A percentile compares a stretch with the other conserved stretches of the same genome.
Conservation (phyloP, 2,329 filamentous ascomycete species). For the Colletotrichum truncatum region DNA sequence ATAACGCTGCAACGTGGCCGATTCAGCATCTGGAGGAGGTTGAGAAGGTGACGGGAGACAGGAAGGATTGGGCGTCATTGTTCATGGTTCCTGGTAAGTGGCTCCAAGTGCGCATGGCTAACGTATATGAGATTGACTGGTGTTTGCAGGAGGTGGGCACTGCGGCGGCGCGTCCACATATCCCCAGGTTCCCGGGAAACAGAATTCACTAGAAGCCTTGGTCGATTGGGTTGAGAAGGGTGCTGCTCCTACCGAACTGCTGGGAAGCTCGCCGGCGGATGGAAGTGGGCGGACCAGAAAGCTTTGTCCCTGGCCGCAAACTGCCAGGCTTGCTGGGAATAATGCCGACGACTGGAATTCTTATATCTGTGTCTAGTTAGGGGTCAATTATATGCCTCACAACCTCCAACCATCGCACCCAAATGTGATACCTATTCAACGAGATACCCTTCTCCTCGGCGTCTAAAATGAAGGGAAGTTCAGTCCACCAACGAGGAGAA, state of each 20-base stretch:
- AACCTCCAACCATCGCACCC: too few relatives aligned
- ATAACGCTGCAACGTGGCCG: conserved; percentile 15
- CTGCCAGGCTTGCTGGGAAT: background rate
- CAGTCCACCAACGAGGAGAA: too few relatives aligned
- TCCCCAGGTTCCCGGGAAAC: conserved; percentile 9
- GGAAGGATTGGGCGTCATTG: background rate
- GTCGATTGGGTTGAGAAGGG: conserved; percentile 11
- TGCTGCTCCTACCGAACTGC: background rate
- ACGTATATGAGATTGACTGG: background rate
- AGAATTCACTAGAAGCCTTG: conserved; percentile 6
- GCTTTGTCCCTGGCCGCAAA: conserved; percentile 12
- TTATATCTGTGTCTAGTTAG: background rate
- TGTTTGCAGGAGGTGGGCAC: background rate
- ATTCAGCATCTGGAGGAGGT: conserved; percentile 36
- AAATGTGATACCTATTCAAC: too few relatives aligned
- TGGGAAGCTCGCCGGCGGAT: background rate
- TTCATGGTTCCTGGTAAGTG: conserved; percentile 11
- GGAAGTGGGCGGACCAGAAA: conserved; percentile 8
- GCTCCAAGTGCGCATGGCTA: rapidly evolving
- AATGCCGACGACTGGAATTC: background rate
- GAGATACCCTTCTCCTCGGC: too few relatives aligned
- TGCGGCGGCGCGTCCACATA: conserved; percentile 9
- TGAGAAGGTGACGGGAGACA: conserved; percentile 35
- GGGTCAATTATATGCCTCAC: background rate
- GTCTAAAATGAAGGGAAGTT: too few relatives aligned